Evolutionary conservation across 441 rosid genomes (phyloP), one percentile per base, ranked within the genome.

Genomic region (Gossypium davidsonii): DNA sequence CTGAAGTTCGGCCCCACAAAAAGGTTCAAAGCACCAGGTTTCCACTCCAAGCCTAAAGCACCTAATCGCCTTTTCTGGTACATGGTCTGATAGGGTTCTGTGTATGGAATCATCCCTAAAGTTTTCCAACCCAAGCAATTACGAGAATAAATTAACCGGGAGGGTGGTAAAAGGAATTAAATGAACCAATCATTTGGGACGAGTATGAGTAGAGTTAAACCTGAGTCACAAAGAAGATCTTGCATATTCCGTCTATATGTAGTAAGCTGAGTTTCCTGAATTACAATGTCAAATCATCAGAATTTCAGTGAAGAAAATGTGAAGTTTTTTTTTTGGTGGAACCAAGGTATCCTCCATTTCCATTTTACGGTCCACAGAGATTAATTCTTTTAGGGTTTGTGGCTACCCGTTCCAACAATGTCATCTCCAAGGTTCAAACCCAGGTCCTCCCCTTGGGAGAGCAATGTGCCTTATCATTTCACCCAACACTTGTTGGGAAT

Each of bases 181-280:
- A 63, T 71, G 64, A 14, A 73, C 31, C 67, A 52, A 34, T 39
- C 52, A 75, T 66, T 72, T 73, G 26, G 59, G 66, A 66, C 66
- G 12, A 15, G 12, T 14, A 44, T 61, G 80, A 63, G 18, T 55
- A 74, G 62, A 55, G 73, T 69, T 72, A 75, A 75, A 95, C 99
- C 97, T 74, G 97, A 91, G 80, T 95, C 99, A 71, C 99, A 95
- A 68, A 95, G 97, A 64, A 89, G 91, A 86, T 95, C 99, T 85
- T 93, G 97, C 90, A 95, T 81, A 83, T 95, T 95, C 82, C 99
- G 88, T n/a, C 91, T 86, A 74, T 87, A 91, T 17, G 99, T 90
- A 73, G 79, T 80, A 77, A 90, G 89, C 81, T 95, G 99, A 74
- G 99, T 91, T 89, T 95, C 98, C 99, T 95, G 89, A 78, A 84